These are phyloP conservation scores for Mucor ambiguus DNA, from an alignment of 371 early-diverging fungal genomes.

Conservation along the genomic window DNA sequence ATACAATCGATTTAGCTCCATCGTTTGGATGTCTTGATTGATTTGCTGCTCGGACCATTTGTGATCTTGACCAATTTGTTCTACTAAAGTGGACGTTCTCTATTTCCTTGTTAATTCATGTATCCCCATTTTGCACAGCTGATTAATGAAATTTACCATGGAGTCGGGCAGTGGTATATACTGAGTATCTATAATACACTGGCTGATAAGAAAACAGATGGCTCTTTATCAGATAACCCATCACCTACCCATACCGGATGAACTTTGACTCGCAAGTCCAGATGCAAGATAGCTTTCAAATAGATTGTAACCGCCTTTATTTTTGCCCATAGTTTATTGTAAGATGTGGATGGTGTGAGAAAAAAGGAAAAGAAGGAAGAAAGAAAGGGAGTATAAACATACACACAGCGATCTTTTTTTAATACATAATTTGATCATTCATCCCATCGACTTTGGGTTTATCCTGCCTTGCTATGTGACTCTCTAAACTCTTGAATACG, in stretches of 20 bases:
- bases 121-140: not conserved
- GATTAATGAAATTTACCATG: conserved; percentile 20
- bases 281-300: conserved; percentile 33
- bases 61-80: conserved; percentile 62
- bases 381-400: conserved; percentile 9
- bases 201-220: not conserved
- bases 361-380: not conserved
- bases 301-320: conserved; percentile 22
- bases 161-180: conserved; percentile 35
- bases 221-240: not conserved
- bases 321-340: conserved; percentile 33
- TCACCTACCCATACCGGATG: not conserved
- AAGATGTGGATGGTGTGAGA: not conserved
- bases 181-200: conserved; percentile 12
- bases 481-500: conserved; percentile 17
- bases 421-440: too few species aligned
- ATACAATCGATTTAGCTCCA: conserved; percentile 58
- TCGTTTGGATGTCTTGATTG: conserved; percentile 49
- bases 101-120: conserved; percentile 8
- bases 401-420: not conserved
- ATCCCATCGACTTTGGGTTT: not conserved
- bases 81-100: conserved; percentile 65
- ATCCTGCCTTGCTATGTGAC: not conserved
- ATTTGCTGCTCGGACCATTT: conserved; percentile 65
- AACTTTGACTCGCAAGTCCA: conserved; percentile 11